These are phyloP conservation scores for Tolypocladium ovalisporum DNA, from an alignment of 2,329 filamentous ascomycete genomes.

Conservation along the genomic window DNA sequence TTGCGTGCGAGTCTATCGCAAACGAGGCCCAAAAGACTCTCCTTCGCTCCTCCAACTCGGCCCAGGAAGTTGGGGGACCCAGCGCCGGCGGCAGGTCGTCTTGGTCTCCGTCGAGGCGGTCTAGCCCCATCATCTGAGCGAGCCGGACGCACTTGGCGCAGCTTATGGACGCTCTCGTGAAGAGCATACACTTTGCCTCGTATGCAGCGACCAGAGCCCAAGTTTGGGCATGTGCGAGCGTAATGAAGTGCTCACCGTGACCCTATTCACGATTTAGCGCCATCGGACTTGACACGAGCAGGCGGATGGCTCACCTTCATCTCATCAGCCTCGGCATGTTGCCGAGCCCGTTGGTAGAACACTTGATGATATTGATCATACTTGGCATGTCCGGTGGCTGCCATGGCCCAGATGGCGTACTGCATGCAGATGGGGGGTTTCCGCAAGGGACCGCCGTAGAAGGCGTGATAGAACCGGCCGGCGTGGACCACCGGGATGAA, in stretches of 20 bases:
- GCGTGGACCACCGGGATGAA: conserved; percentile 70
- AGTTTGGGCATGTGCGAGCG: conserved; percentile 67
- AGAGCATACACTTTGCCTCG: conserved; percentile 77
- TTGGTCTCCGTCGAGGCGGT: conserved; percentile 58
- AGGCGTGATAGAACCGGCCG: conserved; percentile 60
- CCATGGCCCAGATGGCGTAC: conserved; percentile 82
- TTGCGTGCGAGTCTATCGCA: conserved; percentile 72
- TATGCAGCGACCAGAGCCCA: conserved; percentile 67
- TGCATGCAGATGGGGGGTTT: conserved; percentile 73
- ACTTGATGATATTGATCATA: conserved; percentile 62
- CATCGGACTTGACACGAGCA: not conserved
- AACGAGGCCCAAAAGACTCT: conserved; percentile 82
- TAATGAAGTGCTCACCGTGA: conserved; percentile 69
- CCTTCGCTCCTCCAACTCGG: conserved; percentile 63
- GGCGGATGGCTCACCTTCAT: conserved; percentile 46
- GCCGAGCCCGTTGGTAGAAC: conserved; percentile 72
- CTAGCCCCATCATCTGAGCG: conserved; percentile 74
- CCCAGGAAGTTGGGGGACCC: conserved; percentile 65
- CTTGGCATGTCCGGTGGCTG: conserved; percentile 59
- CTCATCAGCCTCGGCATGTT: conserved; percentile 76
- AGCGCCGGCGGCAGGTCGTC: conserved; percentile 64
- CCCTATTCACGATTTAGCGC: conserved; percentile 30
- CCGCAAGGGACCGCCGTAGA: conserved; percentile 60
- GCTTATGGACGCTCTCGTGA: conserved; percentile 78
- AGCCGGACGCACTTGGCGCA: conserved; percentile 60